Base-by-base conservation (phyloP, 2,329 filamentous ascomycete species). In the Neonectria punicea region DNA sequence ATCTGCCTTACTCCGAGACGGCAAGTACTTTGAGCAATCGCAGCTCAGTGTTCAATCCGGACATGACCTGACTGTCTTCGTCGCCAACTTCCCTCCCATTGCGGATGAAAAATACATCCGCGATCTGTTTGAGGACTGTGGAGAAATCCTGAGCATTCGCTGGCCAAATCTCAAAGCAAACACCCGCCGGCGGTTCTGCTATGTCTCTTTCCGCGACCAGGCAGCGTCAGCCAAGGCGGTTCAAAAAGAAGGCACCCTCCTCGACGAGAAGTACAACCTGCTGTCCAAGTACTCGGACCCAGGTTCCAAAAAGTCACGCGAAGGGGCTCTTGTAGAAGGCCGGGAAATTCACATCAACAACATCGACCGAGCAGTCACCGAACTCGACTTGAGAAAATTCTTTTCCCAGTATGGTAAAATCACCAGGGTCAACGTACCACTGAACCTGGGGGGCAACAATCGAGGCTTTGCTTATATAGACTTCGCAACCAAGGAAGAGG, bases 151-250 rank as follows among this genome's bases (percentile, higher is more conserved):
- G 60, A 93, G 91, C 73, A 86, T 98, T 57, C 91, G 96, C 22
- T 96, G 96, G 81, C 96, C 96, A 2, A 97, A 93, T 61, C 87
- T 99, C 56, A 97, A 97, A 77, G 94, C 87, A 78, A 95, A 98
- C 74, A 90, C 91, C 2, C 90, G 93, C 72, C 92, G 96, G 34
- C 91, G 96, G 25, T 99, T 99, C 81, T 98, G 94, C 82, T 99
- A 99, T 78, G 86, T 98, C 7, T 93, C 97, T n/a, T 98, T 98
- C 77, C 86, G 89, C 53, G 88, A 89, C 34, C 80, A 86, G 3
- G 84, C 85, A n/a, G 87, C 88, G 57, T 93, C 94, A 1, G 85
- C 88, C 43, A 88, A 87, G 53, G 94, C 94, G 1, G 91, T 90
- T 1, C 81, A 88, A 63, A 86, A 97, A 53, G 86, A 98, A 74